phyloP scores from a whole-genome alignment of 1,284 basidiomycete species.

The Irpex sp. region DNA sequence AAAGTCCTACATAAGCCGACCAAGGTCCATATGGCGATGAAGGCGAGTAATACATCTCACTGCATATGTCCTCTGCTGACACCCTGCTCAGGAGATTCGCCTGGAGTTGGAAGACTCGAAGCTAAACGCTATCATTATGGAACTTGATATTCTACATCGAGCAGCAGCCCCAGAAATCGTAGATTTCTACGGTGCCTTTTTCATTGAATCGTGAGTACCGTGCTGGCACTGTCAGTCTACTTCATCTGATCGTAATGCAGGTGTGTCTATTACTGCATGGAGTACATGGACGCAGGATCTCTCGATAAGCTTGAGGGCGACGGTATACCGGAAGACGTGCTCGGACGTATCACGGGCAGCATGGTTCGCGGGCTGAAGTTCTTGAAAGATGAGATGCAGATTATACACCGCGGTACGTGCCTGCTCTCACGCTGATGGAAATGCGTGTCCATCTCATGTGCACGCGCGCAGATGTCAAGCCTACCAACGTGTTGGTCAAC shows the following conservation, averaged over 20 bases:
- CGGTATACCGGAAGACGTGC: conserved; percentile 78
- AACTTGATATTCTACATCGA: conserved; percentile 95
- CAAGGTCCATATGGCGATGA: conserved; percentile 98
- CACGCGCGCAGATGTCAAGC: conserved; percentile 75
- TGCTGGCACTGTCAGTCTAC: not conserved
- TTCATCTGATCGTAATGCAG: conserved; percentile 10
- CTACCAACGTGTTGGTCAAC: conserved; percentile 95
- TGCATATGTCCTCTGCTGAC: conserved; percentile 3
- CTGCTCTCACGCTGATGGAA: not conserved
- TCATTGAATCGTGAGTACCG: conserved; percentile 85
- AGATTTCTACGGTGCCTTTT: conserved; percentile 98
- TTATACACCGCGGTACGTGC: conserved; percentile 85
- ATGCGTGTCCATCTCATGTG: not conserved
- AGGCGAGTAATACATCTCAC: conserved; percentile 47
- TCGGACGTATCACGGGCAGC: conserved; percentile 77
- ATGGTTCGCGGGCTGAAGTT: conserved; percentile 94
- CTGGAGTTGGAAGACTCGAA: conserved; percentile 95
- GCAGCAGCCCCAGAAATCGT: conserved; percentile 90
- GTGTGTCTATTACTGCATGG: conserved; percentile 95
- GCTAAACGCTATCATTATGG: conserved; percentile 96
- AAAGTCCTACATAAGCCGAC: conserved; percentile 93
- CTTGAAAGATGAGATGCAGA: conserved; percentile 92
- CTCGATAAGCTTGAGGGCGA: conserved; percentile 79
- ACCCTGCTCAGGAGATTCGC: conserved; percentile 78
- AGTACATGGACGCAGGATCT: conserved; percentile 96